Evolutionary conservation across 2,329 filamentous ascomycete species (phyloP).

Genomic region (Aureobasidium sp.): DNA sequence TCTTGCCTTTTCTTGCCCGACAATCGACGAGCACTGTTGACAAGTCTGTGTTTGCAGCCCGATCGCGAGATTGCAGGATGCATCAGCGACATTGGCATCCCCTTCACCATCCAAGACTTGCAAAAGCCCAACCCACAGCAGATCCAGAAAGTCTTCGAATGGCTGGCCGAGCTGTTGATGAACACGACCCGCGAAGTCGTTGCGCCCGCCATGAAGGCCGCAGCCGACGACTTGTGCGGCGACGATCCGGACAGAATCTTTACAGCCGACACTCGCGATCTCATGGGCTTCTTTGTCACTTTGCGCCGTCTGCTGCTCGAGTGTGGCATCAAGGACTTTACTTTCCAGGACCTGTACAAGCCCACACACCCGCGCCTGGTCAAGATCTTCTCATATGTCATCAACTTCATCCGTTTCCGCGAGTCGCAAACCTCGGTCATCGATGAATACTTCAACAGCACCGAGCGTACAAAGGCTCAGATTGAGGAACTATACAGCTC

Average conservation of each 20-base stretch:
- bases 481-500: constrained; percentile 80
- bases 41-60: constrained; percentile 33
- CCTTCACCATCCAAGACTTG: constrained; percentile 76
- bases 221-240: constrained; percentile 77
- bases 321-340: constrained; percentile 90
- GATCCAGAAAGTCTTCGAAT: constrained; percentile 96
- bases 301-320: constrained; percentile 69
- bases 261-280: constrained; percentile 77
- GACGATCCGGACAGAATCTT: constrained; percentile 71
- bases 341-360: constrained; percentile 83
- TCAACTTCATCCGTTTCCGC: constrained; percentile 97
- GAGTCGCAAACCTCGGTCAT: constrained; percentile 86
- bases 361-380: constrained; percentile 84
- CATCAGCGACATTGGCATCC: constrained; percentile 93
- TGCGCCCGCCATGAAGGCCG: constrained; percentile 89
- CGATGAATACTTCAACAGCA: constrained; percentile 87
- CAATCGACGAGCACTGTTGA: constrained; percentile 15
- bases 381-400: constrained; percentile 95
- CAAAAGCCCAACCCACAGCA: constrained; percentile 90
- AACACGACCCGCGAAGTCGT: constrained; percentile 90
- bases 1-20: neutral
- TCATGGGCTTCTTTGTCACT: constrained; percentile 92
- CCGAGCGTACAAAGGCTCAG: constrained; percentile 73
- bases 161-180: constrained; percentile 89
- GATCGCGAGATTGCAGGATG: constrained; percentile 85